Evolutionary conservation across 139 green algal genomes (phyloP).

Genomic region (Picochlorum sp.): DNA sequence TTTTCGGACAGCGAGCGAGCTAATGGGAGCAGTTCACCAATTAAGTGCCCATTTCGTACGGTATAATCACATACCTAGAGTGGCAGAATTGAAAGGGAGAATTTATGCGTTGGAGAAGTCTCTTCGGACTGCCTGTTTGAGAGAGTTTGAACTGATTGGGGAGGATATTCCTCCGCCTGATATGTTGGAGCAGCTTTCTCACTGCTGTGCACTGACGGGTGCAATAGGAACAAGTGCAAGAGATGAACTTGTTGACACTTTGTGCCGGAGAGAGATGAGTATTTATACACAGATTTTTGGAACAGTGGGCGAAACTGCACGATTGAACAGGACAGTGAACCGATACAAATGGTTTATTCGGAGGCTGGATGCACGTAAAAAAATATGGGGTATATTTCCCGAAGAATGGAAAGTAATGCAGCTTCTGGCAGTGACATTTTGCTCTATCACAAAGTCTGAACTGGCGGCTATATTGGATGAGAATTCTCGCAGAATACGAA

Average conservation of each 20-base stretch:
- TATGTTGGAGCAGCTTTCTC: constrained; percentile 69
- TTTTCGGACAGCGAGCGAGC: constrained; percentile 80
- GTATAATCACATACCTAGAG: constrained; percentile 77
- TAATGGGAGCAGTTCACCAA: constrained; percentile 90
- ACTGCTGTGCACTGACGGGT: constrained; percentile 84
- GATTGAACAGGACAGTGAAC: constrained; percentile 78
- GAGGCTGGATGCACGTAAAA: constrained; percentile 25
- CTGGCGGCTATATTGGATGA: constrained; percentile 69
- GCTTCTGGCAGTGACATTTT: constrained; percentile 89
- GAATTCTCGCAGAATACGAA: constrained; percentile 19
- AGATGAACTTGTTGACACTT: constrained; percentile 78
- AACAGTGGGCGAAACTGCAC: constrained; percentile 55
- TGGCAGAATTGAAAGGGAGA: constrained; percentile 55
- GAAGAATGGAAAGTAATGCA: constrained; percentile 73
- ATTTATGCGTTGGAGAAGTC: constrained; percentile 40
- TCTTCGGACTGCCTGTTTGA: constrained; percentile 28
- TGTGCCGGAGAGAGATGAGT: constrained; percentile 78
- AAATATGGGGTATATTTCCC: constrained; percentile 87
- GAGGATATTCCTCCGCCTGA: constrained; percentile 48
- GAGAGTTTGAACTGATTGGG: constrained; percentile 64
- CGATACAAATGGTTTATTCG: constrained; percentile 74
- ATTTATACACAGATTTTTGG: constrained; percentile 82
- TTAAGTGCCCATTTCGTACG: constrained; percentile 82
- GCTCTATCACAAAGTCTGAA: constrained; percentile 85
- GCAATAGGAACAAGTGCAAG: constrained; percentile 70